Evolutionary conservation across 2,329 filamentous ascomycete genomes (phyloP).

Genomic region (Penicillium frequentans): DNA sequence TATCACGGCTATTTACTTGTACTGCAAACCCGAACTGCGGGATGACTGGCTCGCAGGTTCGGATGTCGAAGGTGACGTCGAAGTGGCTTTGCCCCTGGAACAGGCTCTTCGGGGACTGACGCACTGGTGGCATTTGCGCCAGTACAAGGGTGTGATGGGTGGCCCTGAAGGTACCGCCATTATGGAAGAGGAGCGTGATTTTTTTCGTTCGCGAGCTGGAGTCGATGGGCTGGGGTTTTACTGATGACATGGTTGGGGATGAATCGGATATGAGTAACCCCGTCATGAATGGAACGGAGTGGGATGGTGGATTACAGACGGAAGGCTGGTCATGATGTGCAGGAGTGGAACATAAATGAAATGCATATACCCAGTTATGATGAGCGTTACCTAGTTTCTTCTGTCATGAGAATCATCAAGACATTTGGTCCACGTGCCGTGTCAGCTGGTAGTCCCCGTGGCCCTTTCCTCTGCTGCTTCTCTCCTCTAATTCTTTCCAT

Average conservation of each 20-base stretch:
- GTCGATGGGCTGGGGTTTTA: constrained; percentile 59
- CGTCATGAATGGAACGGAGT: constrained; percentile 13
- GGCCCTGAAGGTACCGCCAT: constrained; percentile 52
- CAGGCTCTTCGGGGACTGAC: constrained; percentile 86
- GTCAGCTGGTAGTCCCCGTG: too few species aligned
- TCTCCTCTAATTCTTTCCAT: too few species aligned
- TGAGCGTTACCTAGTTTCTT: neutral
- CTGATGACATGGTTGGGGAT: constrained; percentile 32
- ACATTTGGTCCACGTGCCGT: too few species aligned
- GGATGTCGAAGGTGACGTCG: constrained; percentile 90
- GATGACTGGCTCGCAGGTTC: constrained; percentile 92
- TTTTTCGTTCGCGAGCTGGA: constrained; percentile 79
- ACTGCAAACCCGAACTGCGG: constrained; percentile 85
- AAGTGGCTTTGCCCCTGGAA: constrained; percentile 87
- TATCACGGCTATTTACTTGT: constrained; percentile 93
- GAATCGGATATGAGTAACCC: constrained; percentile 10
- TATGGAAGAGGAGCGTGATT: constrained; percentile 72
- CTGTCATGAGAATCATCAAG: neutral
- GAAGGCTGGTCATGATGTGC: constrained; percentile 13
- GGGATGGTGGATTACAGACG: constrained; percentile 15
- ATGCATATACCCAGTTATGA: constrained; percentile 12
- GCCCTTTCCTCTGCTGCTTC: too few species aligned
- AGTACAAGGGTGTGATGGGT: constrained; percentile 75
- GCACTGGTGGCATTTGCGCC: constrained; percentile 88
- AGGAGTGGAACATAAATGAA: constrained; percentile 3